phyloP scores from a whole-genome alignment of 257 asterid genomes.

The Eustoma russellianum region DNA sequence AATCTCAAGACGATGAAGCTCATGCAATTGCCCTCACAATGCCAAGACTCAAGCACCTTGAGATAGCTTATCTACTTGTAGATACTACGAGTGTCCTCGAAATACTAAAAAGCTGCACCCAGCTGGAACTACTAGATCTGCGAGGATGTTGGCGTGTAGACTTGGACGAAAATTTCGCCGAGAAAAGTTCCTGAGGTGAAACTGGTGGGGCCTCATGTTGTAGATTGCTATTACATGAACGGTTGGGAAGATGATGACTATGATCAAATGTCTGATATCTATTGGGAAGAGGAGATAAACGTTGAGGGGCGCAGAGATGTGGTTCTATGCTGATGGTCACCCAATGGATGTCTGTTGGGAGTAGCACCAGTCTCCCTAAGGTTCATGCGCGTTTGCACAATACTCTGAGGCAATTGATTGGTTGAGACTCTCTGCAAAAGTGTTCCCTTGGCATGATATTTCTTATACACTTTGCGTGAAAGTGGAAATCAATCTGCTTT shows the following conservation, averaged over 20 bases:
- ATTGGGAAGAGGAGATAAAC: conserved; percentile 42
- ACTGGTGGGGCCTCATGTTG: conserved; percentile 53
- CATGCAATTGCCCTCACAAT: conserved; percentile 60
- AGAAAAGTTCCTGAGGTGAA: conserved; percentile 37
- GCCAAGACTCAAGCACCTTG: conserved; percentile 74
- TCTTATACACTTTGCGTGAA: too few relatives aligned
- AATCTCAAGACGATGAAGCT: conserved; percentile 73
- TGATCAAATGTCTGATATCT: conserved; percentile 33
- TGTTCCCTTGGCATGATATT: too few relatives aligned
- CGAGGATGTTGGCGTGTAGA: conserved; percentile 83
- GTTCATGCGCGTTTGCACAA: conserved; percentile 2
- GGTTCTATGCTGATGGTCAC: conserved; percentile 60
- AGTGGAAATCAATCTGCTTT: too few relatives aligned
- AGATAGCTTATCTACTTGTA: conserved; percentile 68
- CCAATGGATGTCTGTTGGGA: conserved; percentile 52
- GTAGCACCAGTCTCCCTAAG: conserved; percentile 77
- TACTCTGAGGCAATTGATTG: too few relatives aligned
- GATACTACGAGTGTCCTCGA: conserved; percentile 41
- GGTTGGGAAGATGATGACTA: conserved; percentile 46
- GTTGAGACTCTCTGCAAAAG: too few relatives aligned
- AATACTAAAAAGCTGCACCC: conserved; percentile 44
- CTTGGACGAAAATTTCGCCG: conserved; percentile 40
- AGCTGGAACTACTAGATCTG: conserved; percentile 58
- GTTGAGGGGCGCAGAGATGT: conserved; percentile 56
- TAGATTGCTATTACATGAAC: conserved; percentile 41